These are phyloP conservation scores for Periconia macrospinosa DNA, from an alignment of 2,329 filamentous ascomycete genomes.

Conservation along the genomic window DNA sequence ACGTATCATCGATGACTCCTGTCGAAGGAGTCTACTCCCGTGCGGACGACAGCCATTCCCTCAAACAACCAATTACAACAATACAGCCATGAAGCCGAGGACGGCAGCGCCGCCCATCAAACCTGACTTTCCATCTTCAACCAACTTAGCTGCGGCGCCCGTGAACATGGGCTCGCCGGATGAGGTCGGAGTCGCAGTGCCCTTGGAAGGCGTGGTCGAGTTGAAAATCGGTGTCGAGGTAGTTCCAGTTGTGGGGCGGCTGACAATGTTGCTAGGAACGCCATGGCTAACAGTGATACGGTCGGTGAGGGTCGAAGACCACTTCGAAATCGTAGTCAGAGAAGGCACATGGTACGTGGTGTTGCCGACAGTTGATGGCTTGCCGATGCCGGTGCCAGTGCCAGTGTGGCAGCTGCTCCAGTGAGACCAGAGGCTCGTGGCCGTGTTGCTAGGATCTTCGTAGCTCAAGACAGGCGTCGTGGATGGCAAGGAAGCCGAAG, in stretches of 20 bases:
- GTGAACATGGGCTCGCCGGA: constrained; percentile 1
- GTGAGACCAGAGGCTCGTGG: too few species aligned
- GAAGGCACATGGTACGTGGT: neutral
- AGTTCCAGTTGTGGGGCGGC: neutral
- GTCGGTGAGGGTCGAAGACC: too few species aligned
- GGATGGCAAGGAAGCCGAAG: too few species aligned
- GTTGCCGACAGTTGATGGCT: neutral
- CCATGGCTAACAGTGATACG: neutral
- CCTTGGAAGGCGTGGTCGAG: neutral
- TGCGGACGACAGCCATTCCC: neutral
- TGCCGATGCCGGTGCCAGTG: neutral
- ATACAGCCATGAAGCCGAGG: neutral
- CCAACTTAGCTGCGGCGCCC: neutral
- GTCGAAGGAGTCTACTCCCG: too few species aligned
- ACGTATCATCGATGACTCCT: too few species aligned
- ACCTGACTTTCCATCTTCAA: neutral
- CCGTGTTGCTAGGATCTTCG: too few species aligned
- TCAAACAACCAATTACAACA: neutral
- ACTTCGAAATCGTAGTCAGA: neutral
- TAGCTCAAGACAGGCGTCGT: too few species aligned
- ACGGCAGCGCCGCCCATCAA: neutral
- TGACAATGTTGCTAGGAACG: neutral
- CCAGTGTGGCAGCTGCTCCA: neutral
- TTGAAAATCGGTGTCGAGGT: neutral
- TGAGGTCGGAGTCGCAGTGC: neutral